Conservation (phyloP, 1,284 basidiomycete species). For the Trichosporon ovoides region DNA sequence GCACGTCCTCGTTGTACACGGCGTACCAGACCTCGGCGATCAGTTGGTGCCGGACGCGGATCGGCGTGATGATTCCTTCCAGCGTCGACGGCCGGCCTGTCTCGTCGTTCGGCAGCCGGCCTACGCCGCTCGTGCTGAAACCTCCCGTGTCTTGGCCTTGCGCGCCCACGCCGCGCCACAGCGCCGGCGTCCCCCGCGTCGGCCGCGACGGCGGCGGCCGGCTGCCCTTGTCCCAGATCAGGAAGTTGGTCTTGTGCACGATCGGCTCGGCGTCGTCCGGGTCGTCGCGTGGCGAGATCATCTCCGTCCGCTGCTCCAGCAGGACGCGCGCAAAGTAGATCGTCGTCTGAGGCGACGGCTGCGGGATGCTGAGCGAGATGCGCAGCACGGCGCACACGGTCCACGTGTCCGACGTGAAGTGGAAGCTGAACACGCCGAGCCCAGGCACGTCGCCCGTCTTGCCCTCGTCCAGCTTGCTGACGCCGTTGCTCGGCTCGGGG, state of each 20-base stretch:
- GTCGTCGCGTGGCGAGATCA: slow-evolving; percentile 35
- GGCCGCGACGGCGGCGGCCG: slow-evolving; percentile 12
- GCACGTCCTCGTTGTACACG: slow-evolving; percentile 30
- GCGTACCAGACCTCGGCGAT: slow-evolving; percentile 39
- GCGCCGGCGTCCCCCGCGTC: slow-evolving; percentile 20
- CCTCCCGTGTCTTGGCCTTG: slow-evolving; percentile 17
- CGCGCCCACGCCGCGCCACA: slow-evolving; percentile 30
- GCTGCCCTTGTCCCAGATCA: slow-evolving; percentile 20
- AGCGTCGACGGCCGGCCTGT: slow-evolving; percentile 34
- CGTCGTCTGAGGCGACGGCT: slow-evolving; percentile 24
- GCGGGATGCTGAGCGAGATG: slow-evolving; percentile 19
- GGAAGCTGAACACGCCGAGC: slow-evolving; percentile 12
- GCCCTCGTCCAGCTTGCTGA: slow-evolving; percentile 22
- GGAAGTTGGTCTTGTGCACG: slow-evolving; percentile 13
- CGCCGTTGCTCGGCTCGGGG: slow-evolving; percentile 25
- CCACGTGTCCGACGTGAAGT: slow-evolving; percentile 23
- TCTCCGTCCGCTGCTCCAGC: slow-evolving; percentile 28
- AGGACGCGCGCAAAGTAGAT: slow-evolving; percentile 31
- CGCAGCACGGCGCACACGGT: slow-evolving; percentile 32
- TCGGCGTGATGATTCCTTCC: slow-evolving; percentile 35
- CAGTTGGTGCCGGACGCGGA: slow-evolving; percentile 33
- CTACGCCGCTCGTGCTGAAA: slow-evolving; percentile 16
- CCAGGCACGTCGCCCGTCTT: slow-evolving; percentile 11
- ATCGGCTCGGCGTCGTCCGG: slow-evolving; percentile 14
- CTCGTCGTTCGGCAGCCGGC: slow-evolving; percentile 35